A percentile compares a stretch with the other conserved stretches of the same genome.
These are phyloP conservation scores for Candida rishiriensis DNA, from an alignment of 805 yeast species.

Conservation along the genomic window DNA sequence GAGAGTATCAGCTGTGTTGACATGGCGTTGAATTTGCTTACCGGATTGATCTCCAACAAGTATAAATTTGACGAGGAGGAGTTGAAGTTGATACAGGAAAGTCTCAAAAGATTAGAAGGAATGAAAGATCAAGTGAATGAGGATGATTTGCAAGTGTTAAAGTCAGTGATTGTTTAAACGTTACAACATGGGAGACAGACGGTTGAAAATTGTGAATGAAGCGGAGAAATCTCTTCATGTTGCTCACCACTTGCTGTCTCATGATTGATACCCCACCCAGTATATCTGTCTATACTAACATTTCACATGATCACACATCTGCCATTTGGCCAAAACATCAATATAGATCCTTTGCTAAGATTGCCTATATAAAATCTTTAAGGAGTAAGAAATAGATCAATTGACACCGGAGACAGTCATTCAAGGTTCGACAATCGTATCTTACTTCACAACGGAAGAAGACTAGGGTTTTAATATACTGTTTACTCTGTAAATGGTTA, in stretches of 20 bases:
- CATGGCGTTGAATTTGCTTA: constrained; percentile 47
- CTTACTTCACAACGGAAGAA: too few species aligned
- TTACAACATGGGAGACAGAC: too few species aligned
- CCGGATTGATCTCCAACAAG: constrained; percentile 39
- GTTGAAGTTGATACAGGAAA: constrained; percentile 29
- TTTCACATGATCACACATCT: neutral
- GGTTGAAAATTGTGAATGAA: too few species aligned
- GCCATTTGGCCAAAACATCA: neutral
- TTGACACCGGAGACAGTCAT: too few species aligned
- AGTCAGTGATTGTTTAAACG: constrained; percentile 32
- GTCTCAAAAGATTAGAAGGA: constrained; percentile 35
- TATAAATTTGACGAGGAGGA: constrained; percentile 46
- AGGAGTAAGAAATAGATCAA: constrained; percentile 7
- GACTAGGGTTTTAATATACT: too few species aligned
- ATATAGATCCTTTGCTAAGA: constrained; percentile 31
- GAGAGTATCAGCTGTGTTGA: constrained; percentile 48
- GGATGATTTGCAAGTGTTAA: constrained; percentile 49
- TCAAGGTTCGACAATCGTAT: too few species aligned
- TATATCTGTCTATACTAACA: constrained; percentile 1
- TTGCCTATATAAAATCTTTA: constrained; percentile 29
- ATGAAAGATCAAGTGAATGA: constrained; percentile 46
- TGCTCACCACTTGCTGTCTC: too few species aligned
- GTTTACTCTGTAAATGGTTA: too few species aligned
- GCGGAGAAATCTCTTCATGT: too few species aligned
- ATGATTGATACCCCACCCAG: too few species aligned